Percentiles rank a stretch among this genome's conserved stretches.
These are phyloP conservation scores for Pilasporangium apinafurcum DNA, from an alignment of 352 stramenopile genomes.

Conservation along the genomic window DNA sequence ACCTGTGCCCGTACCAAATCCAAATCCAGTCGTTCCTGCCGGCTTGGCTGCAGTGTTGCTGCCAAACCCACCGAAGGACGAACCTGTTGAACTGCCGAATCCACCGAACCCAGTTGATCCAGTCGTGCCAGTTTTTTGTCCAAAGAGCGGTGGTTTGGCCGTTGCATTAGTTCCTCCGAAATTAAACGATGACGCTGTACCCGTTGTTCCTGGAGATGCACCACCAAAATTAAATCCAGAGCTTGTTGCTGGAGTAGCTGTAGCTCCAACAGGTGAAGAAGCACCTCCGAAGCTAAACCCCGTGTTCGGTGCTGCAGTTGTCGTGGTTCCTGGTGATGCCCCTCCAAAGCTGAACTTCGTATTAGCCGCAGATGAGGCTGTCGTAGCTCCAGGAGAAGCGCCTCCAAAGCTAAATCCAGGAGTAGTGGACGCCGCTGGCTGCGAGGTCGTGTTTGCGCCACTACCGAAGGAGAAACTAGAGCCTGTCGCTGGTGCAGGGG, in stretches of 20 bases:
- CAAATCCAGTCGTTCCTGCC: no score
- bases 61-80: constrained; percentile 23
- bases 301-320: background rate
- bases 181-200: background rate
- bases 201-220: background rate
- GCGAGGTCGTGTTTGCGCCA: no score
- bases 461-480: no score
- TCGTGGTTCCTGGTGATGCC: background rate
- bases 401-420: constrained; percentile 12
- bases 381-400: background rate
- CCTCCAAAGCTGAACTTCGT: constrained; percentile 4
- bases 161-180: constrained; percentile 17
- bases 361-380: background rate
- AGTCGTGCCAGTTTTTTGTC: constrained; percentile 21
- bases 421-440: constrained; percentile 1
- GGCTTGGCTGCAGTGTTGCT: constrained; percentile 1
- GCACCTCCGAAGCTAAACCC: constrained; percentile 12
- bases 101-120: constrained; percentile 23
- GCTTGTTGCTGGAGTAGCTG: background rate
- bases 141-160: constrained; percentile 45
- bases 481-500: background rate
- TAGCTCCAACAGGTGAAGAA: background rate
- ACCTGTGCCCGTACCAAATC: background rate
- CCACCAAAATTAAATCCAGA: constrained; percentile 12
- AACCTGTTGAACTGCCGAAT: constrained; percentile 14